phyloP scores from a whole-genome alignment of 2,329 filamentous ascomycete genomes.

The Fusarium papillatum region DNA sequence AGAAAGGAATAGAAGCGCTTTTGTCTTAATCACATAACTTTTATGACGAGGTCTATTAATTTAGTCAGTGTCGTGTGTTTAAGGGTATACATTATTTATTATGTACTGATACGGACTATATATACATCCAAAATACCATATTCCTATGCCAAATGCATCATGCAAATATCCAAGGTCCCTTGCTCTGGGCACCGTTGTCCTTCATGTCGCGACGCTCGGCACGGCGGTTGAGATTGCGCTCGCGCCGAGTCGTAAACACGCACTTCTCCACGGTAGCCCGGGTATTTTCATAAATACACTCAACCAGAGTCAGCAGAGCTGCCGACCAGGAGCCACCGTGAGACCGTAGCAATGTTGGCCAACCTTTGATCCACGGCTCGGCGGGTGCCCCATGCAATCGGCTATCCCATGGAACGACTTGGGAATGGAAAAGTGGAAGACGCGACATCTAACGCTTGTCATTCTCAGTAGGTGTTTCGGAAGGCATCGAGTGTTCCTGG shows the following conservation, averaged over 20 bases:
- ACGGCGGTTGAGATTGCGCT: neutral
- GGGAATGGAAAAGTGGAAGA: neutral
- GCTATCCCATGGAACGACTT: neutral
- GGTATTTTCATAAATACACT: neutral
- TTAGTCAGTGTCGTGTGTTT: too few relatives aligned
- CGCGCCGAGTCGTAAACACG: neutral
- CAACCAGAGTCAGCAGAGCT: neutral
- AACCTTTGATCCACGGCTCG: neutral
- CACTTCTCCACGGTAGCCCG: neutral
- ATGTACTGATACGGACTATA: neutral
- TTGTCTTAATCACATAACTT: neutral
- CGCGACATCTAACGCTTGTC: too few relatives aligned
- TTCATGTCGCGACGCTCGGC: neutral
- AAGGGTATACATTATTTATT: constrained; percentile 2
- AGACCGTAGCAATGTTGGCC: neutral
- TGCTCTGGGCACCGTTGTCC: neutral
- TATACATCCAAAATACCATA: neutral
- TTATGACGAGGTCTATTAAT: too few relatives aligned
- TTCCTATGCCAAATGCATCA: neutral
- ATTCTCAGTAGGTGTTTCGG: neutral
- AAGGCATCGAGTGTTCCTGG: neutral
- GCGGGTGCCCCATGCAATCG: neutral
- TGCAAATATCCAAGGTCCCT: neutral
- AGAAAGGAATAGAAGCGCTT: neutral
- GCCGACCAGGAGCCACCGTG: neutral